A percentile compares a stretch with the other conserved stretches of the same genome.
phyloP scores from a whole-genome alignment of 352 stramenopile species.

The Phytophthora chlamydospora region DNA sequence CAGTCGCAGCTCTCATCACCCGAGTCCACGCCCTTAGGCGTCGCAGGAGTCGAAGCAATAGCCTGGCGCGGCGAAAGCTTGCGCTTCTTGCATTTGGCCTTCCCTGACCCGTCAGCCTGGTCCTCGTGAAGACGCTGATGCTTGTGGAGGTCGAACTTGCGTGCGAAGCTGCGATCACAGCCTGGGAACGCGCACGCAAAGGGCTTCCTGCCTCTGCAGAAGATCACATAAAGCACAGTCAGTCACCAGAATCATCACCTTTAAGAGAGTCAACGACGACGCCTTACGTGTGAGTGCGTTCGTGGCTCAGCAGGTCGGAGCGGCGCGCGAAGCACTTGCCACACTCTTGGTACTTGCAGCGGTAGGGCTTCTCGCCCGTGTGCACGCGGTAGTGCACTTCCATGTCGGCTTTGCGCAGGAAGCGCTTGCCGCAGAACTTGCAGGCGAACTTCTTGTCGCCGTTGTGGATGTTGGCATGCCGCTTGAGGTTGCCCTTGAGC shows the following conservation, averaged over 20 bases:
- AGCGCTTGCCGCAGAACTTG: constrained; percentile 61
- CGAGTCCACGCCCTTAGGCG: constrained; percentile 16
- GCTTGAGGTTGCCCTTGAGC: constrained; percentile 72
- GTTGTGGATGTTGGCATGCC: constrained; percentile 65
- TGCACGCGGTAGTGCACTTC: constrained; percentile 78
- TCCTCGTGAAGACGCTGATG: constrained; percentile 64
- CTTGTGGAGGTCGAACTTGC: constrained; percentile 78
- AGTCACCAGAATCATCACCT: constrained; percentile 13
- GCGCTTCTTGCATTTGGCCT: constrained; percentile 41
- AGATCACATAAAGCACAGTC: constrained; percentile 4
- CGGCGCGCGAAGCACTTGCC: constrained; percentile 70
- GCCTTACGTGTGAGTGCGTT: constrained; percentile 70
- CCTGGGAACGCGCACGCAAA: constrained; percentile 59
- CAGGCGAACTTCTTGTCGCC: constrained; percentile 68
- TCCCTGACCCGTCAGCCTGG: constrained; percentile 17
- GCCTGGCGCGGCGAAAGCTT: constrained; percentile 30
- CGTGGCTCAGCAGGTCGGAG: constrained; percentile 76
- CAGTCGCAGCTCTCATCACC: constrained; percentile 33
- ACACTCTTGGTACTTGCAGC: constrained; percentile 58
- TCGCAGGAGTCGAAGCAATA: neutral
- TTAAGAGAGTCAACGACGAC: neutral
- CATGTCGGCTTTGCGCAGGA: constrained; percentile 79
- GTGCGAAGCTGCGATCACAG: constrained; percentile 57
- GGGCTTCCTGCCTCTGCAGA: constrained; percentile 60
- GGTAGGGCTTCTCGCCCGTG: constrained; percentile 80